phyloP scores from a whole-genome alignment of 257 asterid species.

The Solanum rostratum region DNA sequence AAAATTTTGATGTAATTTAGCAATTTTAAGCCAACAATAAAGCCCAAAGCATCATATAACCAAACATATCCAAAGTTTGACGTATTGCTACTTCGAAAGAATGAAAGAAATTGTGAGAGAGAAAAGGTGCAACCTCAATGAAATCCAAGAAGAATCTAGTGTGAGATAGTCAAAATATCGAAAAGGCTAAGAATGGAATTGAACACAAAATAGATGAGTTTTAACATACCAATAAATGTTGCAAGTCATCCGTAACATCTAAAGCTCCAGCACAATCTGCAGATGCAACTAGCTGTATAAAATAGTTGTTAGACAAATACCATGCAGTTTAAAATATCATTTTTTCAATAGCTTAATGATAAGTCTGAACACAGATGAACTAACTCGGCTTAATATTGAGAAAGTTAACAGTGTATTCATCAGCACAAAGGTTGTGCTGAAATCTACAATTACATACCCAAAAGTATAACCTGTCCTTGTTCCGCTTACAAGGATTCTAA shows the following conservation, averaged over 20 bases:
- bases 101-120: background rate
- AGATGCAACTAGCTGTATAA: constrained; percentile 89
- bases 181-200: background rate
- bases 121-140: background rate
- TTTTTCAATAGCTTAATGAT: background rate
- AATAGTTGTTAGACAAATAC: background rate
- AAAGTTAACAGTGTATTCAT: background rate
- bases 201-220: background rate
- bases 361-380: background rate
- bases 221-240: constrained; percentile 67
- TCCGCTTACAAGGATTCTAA: background rate
- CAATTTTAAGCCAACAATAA: background rate
- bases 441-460: background rate
- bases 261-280: constrained; percentile 99
- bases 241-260: constrained; percentile 90
- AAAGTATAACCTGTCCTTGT: background rate
- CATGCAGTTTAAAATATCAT: background rate
- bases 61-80: background rate
- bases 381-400: background rate
- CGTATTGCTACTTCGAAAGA: background rate
- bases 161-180: background rate
- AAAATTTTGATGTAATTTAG: background rate
- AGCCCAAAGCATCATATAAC: background rate
- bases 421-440: background rate
- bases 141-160: background rate